phyloP scores from a whole-genome alignment of 176 grass and related monocot species.

The Aechmea fasciata region DNA sequence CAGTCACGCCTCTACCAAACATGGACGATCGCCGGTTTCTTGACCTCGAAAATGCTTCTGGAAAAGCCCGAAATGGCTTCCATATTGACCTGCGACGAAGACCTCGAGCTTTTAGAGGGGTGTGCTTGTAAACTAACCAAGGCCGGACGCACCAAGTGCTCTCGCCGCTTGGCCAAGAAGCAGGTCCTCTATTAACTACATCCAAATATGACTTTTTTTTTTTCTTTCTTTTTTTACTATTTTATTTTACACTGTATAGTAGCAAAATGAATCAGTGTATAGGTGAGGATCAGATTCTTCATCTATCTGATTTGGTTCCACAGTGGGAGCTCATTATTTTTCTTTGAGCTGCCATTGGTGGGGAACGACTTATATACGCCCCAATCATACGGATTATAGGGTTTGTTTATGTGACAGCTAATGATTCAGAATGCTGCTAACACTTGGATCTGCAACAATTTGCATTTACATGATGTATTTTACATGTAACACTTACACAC shows the following conservation, averaged over 20 bases:
- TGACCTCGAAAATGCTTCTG: constrained; percentile 75
- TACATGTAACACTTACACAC: not conserved
- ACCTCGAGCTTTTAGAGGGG: constrained; percentile 36
- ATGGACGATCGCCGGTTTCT: constrained; percentile 49
- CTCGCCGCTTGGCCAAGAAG: constrained; percentile 37
- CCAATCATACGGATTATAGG: constrained; percentile 17
- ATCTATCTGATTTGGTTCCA: constrained; percentile 49
- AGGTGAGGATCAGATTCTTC: constrained; percentile 30
- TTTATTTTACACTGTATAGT: constrained; percentile 6
- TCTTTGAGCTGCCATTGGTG: constrained; percentile 46
- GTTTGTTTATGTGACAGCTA: constrained; percentile 13
- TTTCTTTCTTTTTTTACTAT: not conserved
- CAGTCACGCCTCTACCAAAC: constrained; percentile 62
- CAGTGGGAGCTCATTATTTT: constrained; percentile 42
- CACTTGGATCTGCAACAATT: not conserved
- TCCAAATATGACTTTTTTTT: constrained; percentile 24
- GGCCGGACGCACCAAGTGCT: constrained; percentile 44
- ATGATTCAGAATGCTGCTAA: not conserved
- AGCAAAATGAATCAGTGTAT: constrained; percentile 16
- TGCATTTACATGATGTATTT: not conserved
- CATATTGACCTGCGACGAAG: constrained; percentile 42
- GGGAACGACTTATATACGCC: constrained; percentile 3
- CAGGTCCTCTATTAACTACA: constrained; percentile 19
- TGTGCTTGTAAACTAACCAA: constrained; percentile 37
- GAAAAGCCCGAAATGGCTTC: constrained; percentile 58